These are phyloP conservation scores for Candida frijolesensis DNA, from an alignment of 1,139 yeast species.

Conservation along the genomic window DNA sequence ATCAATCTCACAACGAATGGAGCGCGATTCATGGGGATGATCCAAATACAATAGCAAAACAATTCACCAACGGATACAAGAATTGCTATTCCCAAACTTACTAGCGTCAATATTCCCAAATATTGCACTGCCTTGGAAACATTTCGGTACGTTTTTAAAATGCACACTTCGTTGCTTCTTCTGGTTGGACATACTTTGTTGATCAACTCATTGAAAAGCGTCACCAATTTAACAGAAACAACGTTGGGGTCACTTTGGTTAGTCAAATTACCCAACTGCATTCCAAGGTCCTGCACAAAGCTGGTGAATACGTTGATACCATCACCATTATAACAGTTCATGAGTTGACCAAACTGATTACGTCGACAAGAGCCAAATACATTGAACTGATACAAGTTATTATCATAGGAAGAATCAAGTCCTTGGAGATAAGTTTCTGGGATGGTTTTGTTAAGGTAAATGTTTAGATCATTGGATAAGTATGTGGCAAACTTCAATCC, in stretches of 20 bases:
- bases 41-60: not conserved
- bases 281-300: conserved; percentile 52
- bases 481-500: conserved; percentile 55
- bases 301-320: conserved; percentile 52
- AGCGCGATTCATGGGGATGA: not conserved
- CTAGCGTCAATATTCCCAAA: conserved; percentile 2
- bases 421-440: conserved; percentile 25
- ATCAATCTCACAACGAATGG: not conserved
- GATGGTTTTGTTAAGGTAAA: conserved; percentile 27
- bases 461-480: conserved; percentile 55
- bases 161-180: conserved; percentile 8
- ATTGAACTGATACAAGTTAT: conserved; percentile 45
- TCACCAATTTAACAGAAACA: conserved; percentile 44
- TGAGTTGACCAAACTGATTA: conserved; percentile 19
- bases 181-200: conserved; percentile 14
- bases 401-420: conserved; percentile 48
- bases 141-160: conserved; percentile 11
- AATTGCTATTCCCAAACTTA: conserved; percentile 1
- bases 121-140: conserved; percentile 4
- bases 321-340: conserved; percentile 36
- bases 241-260: conserved; percentile 35
- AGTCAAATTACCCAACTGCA: conserved; percentile 46
- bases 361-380: conserved; percentile 53
- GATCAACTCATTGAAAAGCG: conserved; percentile 18
- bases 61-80: not conserved